Evolutionary conservation across 495 filamentous ascomycete species (phyloP).

Genomic region (Neurospora hispaniola): DNA sequence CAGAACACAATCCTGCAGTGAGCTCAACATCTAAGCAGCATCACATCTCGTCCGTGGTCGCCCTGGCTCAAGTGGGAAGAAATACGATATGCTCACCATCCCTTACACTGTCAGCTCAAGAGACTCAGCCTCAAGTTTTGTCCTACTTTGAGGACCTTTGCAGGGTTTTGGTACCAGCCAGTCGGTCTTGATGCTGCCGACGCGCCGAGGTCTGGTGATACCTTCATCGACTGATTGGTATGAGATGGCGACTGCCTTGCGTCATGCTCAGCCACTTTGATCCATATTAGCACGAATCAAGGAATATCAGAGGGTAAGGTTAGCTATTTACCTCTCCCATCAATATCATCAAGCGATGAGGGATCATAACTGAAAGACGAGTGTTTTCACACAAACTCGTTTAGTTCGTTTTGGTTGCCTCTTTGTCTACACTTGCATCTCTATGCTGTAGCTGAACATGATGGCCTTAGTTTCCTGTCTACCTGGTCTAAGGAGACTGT

Average conservation of each 20-base stretch:
- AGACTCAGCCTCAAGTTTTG: not conserved
- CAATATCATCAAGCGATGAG: not conserved
- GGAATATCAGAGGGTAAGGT: not conserved
- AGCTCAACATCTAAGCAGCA: not conserved
- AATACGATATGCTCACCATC: not conserved
- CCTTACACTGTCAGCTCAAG: not conserved
- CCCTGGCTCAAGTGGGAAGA: not conserved
- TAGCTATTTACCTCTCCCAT: not conserved
- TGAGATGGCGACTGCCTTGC: not conserved
- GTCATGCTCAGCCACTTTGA: not conserved
- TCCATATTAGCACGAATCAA: not conserved
- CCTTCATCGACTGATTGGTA: not conserved
- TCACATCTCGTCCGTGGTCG: not conserved
- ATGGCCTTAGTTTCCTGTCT: not conserved
- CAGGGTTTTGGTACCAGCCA: not conserved
- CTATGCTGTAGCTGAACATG: not conserved
- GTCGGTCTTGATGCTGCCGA: not conserved
- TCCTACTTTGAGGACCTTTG: not conserved
- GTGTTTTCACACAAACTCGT: not conserved
- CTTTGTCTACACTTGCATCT: not conserved
- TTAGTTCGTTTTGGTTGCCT: not conserved
- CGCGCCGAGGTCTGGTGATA: not conserved
- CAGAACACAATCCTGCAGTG: not conserved
- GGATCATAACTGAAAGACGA: not conserved
- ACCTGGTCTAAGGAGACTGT: not conserved